Evolutionary conservation across 139 green algal genomes (phyloP).

Genomic region (Coelastrella sp.): DNA sequence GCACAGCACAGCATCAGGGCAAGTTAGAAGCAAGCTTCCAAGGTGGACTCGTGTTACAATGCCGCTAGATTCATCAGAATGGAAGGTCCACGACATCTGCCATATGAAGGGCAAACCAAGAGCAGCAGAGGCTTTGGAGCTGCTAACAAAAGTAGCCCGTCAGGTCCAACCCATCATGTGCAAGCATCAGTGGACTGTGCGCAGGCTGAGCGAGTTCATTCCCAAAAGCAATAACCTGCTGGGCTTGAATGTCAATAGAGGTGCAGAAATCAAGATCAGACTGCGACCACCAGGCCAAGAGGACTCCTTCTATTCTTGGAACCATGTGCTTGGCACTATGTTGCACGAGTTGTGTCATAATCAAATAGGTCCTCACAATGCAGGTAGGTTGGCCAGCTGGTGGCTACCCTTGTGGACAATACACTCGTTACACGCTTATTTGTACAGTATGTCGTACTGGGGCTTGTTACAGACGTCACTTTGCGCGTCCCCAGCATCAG

Average conservation of each 20-base stretch:
- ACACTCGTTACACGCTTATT: too few relatives aligned
- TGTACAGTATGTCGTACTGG: too few relatives aligned
- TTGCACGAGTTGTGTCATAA: slow-evolving; percentile 92
- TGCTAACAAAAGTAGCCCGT: slow-evolving; percentile 67
- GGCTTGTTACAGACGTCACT: too few relatives aligned
- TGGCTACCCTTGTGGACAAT: too few relatives aligned
- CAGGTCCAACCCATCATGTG: slow-evolving; percentile 93
- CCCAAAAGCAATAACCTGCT: slow-evolving; percentile 72
- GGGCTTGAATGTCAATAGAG: slow-evolving; percentile 65
- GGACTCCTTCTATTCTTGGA: slow-evolving; percentile 75
- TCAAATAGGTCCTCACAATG: slow-evolving; percentile 72
- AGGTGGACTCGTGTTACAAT: too few relatives aligned
- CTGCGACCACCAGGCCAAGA: slow-evolving; percentile 39
- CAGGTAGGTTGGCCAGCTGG: too few relatives aligned
- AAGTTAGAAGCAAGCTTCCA: too few relatives aligned
- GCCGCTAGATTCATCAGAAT: slow-evolving; percentile 13
- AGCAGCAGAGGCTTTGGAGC: slow-evolving; percentile 57
- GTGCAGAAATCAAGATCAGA: slow-evolving; percentile 66
- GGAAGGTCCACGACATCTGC: slow-evolving; percentile 17
- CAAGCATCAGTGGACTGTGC: slow-evolving; percentile 60
- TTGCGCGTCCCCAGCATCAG: too few relatives aligned
- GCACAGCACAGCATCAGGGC: too few relatives aligned
- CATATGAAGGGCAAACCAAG: background rate
- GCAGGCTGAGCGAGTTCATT: slow-evolving; percentile 80
- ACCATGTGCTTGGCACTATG: slow-evolving; percentile 86